These are phyloP conservation scores for Cyanophora paradoxa DNA, from an alignment of 78 protist genomes.

Conservation along the genomic window DNA sequence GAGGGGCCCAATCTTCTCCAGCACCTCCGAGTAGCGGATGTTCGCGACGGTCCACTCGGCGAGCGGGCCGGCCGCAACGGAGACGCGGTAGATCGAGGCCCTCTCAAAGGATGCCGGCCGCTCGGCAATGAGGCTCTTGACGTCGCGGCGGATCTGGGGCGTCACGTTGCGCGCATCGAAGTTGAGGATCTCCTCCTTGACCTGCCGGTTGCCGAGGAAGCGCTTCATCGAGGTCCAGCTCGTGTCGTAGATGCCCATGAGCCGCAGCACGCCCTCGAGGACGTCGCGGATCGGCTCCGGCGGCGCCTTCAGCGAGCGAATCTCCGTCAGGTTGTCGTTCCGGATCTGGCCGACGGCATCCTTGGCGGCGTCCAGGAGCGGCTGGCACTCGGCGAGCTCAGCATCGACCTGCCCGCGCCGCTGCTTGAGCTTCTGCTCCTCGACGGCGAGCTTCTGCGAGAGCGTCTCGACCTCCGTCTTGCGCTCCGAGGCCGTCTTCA, in stretches of 20 bases:
- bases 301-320: slow-evolving; percentile 58
- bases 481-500: slow-evolving; percentile 41
- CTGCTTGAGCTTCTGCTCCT: slow-evolving; percentile 28
- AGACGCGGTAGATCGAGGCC: slow-evolving; percentile 38
- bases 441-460: slow-evolving; percentile 9
- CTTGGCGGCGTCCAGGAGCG: slow-evolving; percentile 67
- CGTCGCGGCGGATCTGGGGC: slow-evolving; percentile 26
- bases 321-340: slow-evolving; percentile 46
- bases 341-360: slow-evolving; percentile 53
- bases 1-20: slow-evolving; percentile 19
- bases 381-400: slow-evolving; percentile 48
- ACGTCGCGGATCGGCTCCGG: slow-evolving; percentile 57
- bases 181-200: slow-evolving; percentile 49
- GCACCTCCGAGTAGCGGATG: slow-evolving; percentile 48
- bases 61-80: slow-evolving; percentile 73
- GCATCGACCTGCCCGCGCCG: slow-evolving; percentile 36
- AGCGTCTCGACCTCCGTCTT: slow-evolving; percentile 40
- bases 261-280: slow-evolving; percentile 63
- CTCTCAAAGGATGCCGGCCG: slow-evolving; percentile 45
- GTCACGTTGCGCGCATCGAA: slow-evolving; percentile 54
- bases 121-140: slow-evolving; percentile 24
- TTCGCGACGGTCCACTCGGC: slow-evolving; percentile 80
- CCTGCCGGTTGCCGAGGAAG: slow-evolving; percentile 40
- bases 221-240: slow-evolving; percentile 69
- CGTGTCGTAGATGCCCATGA: slow-evolving; percentile 65